phyloP scores from a whole-genome alignment of 176 grass and related monocot genomes.

The Carex myosuroides region DNA sequence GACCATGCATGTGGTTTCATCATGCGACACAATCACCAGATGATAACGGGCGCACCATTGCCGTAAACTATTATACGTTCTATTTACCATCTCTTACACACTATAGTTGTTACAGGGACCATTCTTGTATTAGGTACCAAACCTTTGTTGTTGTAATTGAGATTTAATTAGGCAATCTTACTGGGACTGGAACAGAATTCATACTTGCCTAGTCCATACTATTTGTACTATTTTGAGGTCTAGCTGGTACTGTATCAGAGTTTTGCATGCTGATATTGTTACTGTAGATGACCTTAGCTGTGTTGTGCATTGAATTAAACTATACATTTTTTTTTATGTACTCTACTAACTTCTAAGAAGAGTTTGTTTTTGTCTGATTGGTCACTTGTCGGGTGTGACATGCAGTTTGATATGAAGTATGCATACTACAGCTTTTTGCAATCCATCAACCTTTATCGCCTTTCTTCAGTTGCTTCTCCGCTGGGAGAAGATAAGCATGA shows the following conservation, averaged over 20 bases:
- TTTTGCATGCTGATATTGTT: not conserved
- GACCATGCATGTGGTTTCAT: constrained; percentile 98
- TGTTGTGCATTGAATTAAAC: not conserved
- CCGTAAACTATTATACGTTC: constrained; percentile 71
- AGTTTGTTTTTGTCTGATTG: not conserved
- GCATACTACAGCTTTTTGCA: constrained; percentile 85
- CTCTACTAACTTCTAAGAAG: not conserved
- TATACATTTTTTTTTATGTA: not conserved
- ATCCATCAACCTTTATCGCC: constrained; percentile 19
- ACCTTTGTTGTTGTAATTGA: not conserved
- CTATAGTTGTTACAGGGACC: not conserved
- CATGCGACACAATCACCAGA: constrained; percentile 82
- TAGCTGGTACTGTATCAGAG: not conserved
- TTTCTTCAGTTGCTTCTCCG: not conserved
- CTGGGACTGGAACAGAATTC: no score
- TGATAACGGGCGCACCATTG: constrained; percentile 67
- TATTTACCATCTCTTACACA: not conserved
- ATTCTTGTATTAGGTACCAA: not conserved
- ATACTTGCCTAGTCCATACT: no score
- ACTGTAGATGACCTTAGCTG: not conserved
- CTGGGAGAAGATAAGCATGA: not conserved
- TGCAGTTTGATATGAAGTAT: constrained; percentile 97
- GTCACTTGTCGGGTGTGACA: constrained; percentile 60
- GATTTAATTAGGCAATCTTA: not conserved
- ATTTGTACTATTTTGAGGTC: not conserved